A percentile compares a stretch with the other conserved stretches of the same genome.
Conservation (phyloP, 2,329 filamentous ascomycete species). For the Fonsecaea pugnacius region DNA sequence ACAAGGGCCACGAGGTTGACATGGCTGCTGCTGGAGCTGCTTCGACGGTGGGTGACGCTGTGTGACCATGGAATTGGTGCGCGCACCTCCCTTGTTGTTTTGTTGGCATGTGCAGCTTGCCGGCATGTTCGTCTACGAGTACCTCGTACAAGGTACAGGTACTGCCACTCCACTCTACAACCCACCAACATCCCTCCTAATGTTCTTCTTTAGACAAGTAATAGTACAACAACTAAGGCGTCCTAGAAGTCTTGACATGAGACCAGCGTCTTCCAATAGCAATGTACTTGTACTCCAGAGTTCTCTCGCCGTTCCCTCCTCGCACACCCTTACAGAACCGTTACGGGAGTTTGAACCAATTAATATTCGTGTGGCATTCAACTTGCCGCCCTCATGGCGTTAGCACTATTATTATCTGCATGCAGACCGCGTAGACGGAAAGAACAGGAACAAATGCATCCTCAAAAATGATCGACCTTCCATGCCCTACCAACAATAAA, state of each 20-base stretch:
- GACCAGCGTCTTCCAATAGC: background rate
- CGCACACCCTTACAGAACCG: background rate
- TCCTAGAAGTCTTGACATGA: background rate
- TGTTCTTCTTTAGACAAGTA: background rate
- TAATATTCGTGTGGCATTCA: background rate
- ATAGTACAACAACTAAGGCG: background rate
- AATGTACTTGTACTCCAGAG: background rate
- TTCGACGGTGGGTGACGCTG: background rate
- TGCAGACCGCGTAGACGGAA: background rate
- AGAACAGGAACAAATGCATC: background rate
- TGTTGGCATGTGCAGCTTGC: slow-evolving; percentile 1
- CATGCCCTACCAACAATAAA: background rate
- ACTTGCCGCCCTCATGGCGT: background rate
- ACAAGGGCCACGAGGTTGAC: background rate
- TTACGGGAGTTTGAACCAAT: background rate
- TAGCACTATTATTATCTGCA: background rate
- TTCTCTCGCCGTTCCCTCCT: background rate
- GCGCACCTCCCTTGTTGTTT: background rate
- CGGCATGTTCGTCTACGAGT: background rate
- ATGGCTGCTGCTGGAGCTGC: background rate
- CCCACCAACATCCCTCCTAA: background rate
- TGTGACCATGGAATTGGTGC: slow-evolving; percentile 1
- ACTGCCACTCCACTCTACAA: background rate
- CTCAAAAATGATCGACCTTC: background rate
- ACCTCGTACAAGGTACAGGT: too few relatives aligned